Percentiles rank a stretch among this genome's conserved stretches.
Evolutionary conservation across 257 asterid genomes (phyloP).

Genomic region (Cruciata laevipes): DNA sequence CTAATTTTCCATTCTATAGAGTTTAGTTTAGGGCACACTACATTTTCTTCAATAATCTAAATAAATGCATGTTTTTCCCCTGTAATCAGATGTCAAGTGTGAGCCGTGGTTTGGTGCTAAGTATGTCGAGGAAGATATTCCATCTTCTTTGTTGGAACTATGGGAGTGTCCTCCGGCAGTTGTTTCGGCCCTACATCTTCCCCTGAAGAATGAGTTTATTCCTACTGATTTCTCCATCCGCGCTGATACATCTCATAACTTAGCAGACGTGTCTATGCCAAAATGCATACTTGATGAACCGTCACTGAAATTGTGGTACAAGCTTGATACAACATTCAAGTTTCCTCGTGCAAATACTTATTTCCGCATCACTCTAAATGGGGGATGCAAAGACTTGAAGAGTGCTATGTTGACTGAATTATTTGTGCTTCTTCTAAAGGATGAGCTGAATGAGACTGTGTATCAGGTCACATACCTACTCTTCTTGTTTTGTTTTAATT

Average conservation of each 20-base stretch:
- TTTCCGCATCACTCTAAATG: slow-evolving; percentile 81
- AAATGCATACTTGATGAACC: slow-evolving; percentile 81
- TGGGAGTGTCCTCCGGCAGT: slow-evolving; percentile 80
- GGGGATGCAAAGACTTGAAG: slow-evolving; percentile 63
- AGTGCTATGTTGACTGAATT: slow-evolving; percentile 74
- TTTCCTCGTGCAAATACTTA: slow-evolving; percentile 96
- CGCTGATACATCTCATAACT: slow-evolving; percentile 37
- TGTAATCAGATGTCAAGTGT: slow-evolving; percentile 54
- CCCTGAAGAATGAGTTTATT: slow-evolving; percentile 75
- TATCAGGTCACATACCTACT: slow-evolving; percentile 64
- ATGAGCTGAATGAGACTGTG: slow-evolving; percentile 87
- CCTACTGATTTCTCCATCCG: slow-evolving; percentile 79
- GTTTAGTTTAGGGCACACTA: neutral
- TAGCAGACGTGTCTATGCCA: slow-evolving; percentile 46
- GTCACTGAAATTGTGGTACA: slow-evolving; percentile 81
- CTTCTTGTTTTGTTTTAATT: neutral
- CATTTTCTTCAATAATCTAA: neutral
- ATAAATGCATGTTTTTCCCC: slow-evolving; percentile 9
- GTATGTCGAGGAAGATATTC: slow-evolving; percentile 78
- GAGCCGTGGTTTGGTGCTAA: slow-evolving; percentile 98
- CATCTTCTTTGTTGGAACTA: slow-evolving; percentile 53
- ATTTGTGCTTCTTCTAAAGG: slow-evolving; percentile 77
- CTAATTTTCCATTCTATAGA: neutral
- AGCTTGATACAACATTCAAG: slow-evolving; percentile 74
- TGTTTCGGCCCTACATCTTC: slow-evolving; percentile 64